phyloP scores from a whole-genome alignment of 192 early-diverging fungal genomes.

The Entophlyctis helioformis region DNA sequence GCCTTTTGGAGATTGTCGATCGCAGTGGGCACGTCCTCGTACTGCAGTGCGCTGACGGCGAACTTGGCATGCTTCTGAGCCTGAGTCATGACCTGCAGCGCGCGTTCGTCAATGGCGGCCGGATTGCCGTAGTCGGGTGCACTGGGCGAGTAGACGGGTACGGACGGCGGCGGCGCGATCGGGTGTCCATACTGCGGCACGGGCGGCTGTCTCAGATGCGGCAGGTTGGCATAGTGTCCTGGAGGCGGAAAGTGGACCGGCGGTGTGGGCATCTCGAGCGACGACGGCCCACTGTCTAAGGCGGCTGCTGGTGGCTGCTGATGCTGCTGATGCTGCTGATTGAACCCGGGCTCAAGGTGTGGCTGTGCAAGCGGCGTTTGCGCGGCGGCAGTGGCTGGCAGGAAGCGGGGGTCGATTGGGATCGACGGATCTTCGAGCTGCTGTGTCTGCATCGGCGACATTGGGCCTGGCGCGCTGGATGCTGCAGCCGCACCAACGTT shows the following conservation, averaged over 20 bases:
- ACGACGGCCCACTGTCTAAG: too few relatives aligned
- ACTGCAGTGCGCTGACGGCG: slow-evolving; percentile 88
- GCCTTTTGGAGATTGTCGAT: slow-evolving; percentile 39
- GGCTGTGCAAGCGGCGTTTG: too few relatives aligned
- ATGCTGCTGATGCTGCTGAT: too few relatives aligned
- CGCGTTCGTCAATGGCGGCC: slow-evolving; percentile 11
- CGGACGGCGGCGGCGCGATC: too few relatives aligned
- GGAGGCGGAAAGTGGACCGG: too few relatives aligned
- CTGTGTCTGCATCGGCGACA: too few relatives aligned
- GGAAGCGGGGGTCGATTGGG: not conserved
- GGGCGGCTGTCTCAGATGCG: too few relatives aligned
- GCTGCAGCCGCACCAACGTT: not conserved
- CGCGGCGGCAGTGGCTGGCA: not conserved
- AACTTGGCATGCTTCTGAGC: slow-evolving; percentile 85
- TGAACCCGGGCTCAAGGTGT: too few relatives aligned
- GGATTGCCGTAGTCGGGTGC: not conserved
- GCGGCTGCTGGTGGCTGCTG: too few relatives aligned
- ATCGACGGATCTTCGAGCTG: too few relatives aligned
- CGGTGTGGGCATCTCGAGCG: not conserved
- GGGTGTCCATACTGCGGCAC: too few relatives aligned
- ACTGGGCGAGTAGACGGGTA: not conserved
- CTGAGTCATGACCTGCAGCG: slow-evolving; percentile 28
- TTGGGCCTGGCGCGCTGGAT: not conserved
- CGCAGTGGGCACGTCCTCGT: slow-evolving; percentile 83
- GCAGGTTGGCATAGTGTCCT: not conserved